Evolutionary conservation across 1,284 basidiomycete species (phyloP).

Genomic region (Tilletia caries): DNA sequence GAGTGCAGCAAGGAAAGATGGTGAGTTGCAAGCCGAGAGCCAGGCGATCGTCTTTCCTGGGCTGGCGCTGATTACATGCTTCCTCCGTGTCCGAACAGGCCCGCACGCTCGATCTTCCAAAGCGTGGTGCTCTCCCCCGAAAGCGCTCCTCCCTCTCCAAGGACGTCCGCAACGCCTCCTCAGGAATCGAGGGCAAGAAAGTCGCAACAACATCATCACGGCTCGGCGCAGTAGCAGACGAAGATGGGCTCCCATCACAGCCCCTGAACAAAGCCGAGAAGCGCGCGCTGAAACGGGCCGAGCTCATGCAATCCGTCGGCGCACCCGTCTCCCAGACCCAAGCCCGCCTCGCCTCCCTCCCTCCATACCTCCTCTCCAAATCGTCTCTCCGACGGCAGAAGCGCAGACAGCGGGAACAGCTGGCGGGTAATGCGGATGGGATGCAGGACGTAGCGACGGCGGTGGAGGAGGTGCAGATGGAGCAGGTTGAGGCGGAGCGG

Average conservation of each 20-base stretch:
- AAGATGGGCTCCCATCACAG: background rate
- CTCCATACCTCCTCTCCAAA: constrained; percentile 26
- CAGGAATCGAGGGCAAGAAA: background rate
- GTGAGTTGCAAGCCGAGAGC: too few species aligned
- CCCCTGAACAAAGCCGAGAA: constrained; percentile 32
- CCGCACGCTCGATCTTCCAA: background rate
- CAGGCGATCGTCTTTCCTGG: too few species aligned
- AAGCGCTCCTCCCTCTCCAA: constrained; percentile 12
- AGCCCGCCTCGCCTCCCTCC: constrained; percentile 17
- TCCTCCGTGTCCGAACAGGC: too few species aligned
- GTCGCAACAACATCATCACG: background rate
- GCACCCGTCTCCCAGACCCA: constrained; percentile 16
- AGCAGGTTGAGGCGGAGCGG: constrained; percentile 21
- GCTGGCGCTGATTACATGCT: too few species aligned
- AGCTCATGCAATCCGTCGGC: constrained; percentile 27
- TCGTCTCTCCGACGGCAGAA: constrained; percentile 40
- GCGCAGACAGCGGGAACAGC: constrained; percentile 38
- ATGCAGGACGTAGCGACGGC: constrained; percentile 37
- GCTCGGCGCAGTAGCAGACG: background rate
- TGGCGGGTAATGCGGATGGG: constrained; percentile 39
- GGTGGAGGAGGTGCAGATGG: constrained; percentile 26
- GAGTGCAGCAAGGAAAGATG: too few species aligned
- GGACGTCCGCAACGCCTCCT: background rate
- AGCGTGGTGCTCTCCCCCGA: constrained; percentile 1
- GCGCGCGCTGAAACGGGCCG: constrained; percentile 33